Evolutionary conservation across 768 basidiomycete genomes (phyloP).

Genomic region (Cyathus striatus): DNA sequence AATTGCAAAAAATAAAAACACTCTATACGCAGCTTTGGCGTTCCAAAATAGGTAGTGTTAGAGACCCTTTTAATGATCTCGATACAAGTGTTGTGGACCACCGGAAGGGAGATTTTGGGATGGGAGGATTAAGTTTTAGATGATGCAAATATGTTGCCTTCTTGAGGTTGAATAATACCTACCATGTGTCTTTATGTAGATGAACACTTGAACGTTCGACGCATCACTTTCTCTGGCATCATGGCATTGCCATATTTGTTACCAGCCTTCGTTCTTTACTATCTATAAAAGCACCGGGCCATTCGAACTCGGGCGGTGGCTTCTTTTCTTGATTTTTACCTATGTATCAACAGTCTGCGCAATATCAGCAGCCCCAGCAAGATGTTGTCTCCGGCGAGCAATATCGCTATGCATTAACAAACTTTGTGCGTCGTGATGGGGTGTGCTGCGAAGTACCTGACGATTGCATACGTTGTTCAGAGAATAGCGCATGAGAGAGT

Average conservation of each 20-base stretch:
- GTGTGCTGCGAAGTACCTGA: neutral
- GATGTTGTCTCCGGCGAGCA: constrained; percentile 56
- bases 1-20: constrained; percentile 71
- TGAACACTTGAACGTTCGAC: too few species aligned
- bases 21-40: constrained; percentile 79
- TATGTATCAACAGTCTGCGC: constrained; percentile 21
- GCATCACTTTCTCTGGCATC: too few species aligned
- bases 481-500: constrained; percentile 87
- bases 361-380: constrained; percentile 24
- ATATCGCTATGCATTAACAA: constrained; percentile 78
- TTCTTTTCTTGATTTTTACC: too few species aligned
- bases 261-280: too few species aligned
- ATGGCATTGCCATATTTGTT: too few species aligned
- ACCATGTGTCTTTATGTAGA: neutral
- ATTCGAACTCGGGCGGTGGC: too few species aligned
- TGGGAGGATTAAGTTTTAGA: constrained; percentile 36
- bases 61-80: constrained; percentile 70
- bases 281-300: too few species aligned
- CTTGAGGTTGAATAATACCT: neutral
- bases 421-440: constrained; percentile 52
- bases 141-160: constrained; percentile 9
- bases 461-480: constrained; percentile 25
- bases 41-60: constrained; percentile 72
- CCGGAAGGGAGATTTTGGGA: constrained; percentile 32
- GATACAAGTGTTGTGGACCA: constrained; percentile 23